Percentiles rank a stretch among this genome's conserved stretches.
phyloP scores from a whole-genome alignment of 257 asterid genomes.

The Nicotiana tabacum region DNA sequence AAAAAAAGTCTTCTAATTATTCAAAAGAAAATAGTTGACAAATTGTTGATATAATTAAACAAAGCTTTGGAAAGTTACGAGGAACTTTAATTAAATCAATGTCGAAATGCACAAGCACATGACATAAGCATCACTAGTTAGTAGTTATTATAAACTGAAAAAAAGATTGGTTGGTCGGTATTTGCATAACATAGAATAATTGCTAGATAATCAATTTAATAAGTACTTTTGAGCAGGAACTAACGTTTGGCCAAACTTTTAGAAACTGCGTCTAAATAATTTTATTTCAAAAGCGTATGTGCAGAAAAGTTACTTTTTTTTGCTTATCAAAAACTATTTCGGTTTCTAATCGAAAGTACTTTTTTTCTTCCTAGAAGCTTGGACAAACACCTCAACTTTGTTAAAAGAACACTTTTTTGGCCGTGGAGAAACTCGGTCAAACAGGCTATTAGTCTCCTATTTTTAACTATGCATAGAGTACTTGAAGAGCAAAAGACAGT shows the following conservation, averaged over 20 bases:
- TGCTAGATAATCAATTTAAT: not conserved
- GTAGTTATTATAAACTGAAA: not conserved
- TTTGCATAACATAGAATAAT: not conserved
- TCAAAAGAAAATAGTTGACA: not conserved
- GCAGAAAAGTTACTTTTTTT: no score
- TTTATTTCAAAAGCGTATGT: no score
- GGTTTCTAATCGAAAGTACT: no score
- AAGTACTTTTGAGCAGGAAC: no score
- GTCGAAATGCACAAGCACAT: not conserved
- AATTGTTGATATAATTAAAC: not conserved
- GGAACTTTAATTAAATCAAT: not conserved
- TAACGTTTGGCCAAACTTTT: no score
- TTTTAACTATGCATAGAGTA: not conserved
- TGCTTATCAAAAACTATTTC: no score
- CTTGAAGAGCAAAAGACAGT: not conserved
- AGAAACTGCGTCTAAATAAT: no score
- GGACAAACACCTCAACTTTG: no score
- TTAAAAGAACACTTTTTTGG: no score
- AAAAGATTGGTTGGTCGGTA: constrained; percentile 2
- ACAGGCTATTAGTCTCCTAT: not conserved
- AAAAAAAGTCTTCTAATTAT: not conserved
- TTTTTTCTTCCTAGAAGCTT: not conserved
- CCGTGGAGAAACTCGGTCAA: no score
- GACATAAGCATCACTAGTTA: not conserved
- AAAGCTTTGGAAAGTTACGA: not conserved